phyloP scores from a whole-genome alignment of 352 stramenopile species.

The Phytophthora foliorum region DNA sequence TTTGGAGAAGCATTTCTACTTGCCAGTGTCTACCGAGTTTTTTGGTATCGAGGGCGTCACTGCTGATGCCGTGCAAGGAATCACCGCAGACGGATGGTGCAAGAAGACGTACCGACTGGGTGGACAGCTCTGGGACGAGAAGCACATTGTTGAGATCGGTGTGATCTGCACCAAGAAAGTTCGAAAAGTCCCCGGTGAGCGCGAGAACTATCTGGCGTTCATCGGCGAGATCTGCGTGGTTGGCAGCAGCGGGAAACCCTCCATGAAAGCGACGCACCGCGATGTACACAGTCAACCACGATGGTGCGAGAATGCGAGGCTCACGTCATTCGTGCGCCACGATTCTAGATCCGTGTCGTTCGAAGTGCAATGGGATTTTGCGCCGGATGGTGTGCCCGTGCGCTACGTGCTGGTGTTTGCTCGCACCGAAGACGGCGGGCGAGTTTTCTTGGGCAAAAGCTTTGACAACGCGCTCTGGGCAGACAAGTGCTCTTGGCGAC shows the following conservation, averaged over 20 bases:
- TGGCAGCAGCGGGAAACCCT: slow-evolving; percentile 23
- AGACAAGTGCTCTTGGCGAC: slow-evolving; percentile 23
- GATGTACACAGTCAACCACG: slow-evolving; percentile 31
- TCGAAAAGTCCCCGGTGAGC: slow-evolving; percentile 26
- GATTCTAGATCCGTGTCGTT: slow-evolving; percentile 37
- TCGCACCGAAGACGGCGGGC: slow-evolving; percentile 17
- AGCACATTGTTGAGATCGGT: slow-evolving; percentile 56
- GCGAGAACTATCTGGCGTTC: slow-evolving; percentile 39
- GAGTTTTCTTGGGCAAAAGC: slow-evolving; percentile 42
- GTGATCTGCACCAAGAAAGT: slow-evolving; percentile 47
- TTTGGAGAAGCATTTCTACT: slow-evolving; percentile 49
- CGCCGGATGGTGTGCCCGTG: slow-evolving; percentile 23
- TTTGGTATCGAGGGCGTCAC: slow-evolving; percentile 29
- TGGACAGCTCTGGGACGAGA: slow-evolving; percentile 51
- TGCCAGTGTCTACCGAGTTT: slow-evolving; percentile 38
- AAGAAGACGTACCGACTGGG: slow-evolving; percentile 54
- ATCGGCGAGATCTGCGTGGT: slow-evolving; percentile 49
- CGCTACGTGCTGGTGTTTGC: slow-evolving; percentile 47
- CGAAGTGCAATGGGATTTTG: slow-evolving; percentile 40
- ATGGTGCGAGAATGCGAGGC: slow-evolving; percentile 29
- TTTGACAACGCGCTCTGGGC: slow-evolving; percentile 34
- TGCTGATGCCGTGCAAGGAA: slow-evolving; percentile 25
- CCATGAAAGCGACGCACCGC: slow-evolving; percentile 18
- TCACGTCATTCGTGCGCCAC: slow-evolving; percentile 31
- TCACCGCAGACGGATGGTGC: slow-evolving; percentile 38